Conservation (phyloP, 1,284 basidiomycete species). For the Schizopora paradoxa region DNA sequence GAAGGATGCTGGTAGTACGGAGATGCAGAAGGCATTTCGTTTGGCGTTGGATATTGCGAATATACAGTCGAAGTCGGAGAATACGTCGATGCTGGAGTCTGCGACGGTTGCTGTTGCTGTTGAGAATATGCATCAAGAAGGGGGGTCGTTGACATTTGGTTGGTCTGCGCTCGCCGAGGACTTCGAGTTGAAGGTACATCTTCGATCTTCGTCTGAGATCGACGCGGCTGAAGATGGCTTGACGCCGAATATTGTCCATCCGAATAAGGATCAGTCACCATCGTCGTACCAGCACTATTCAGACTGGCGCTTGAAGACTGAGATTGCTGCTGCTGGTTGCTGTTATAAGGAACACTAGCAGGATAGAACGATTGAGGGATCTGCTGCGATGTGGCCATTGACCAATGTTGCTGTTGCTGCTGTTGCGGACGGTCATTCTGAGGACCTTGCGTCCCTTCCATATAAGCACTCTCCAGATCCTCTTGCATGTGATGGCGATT, state of each 20-base stretch:
- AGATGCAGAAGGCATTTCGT: constrained; percentile 40
- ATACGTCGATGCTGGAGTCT: constrained; percentile 12
- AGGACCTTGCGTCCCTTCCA: constrained; percentile 28
- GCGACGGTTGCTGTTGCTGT: constrained; percentile 60
- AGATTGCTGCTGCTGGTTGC: constrained; percentile 7
- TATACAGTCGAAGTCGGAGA: constrained; percentile 37
- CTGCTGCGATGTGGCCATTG: constrained; percentile 18
- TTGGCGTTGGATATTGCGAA: constrained; percentile 45
- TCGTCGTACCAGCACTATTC: constrained; percentile 31
- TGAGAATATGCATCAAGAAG: constrained; percentile 64
- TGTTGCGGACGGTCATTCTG: constrained; percentile 2
- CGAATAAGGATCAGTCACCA: constrained; percentile 44
- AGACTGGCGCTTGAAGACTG: constrained; percentile 30
- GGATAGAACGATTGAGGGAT: constrained; percentile 48
- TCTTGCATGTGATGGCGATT: constrained; percentile 59
- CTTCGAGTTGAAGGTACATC: constrained; percentile 8
- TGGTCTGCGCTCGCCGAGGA: constrained; percentile 40
- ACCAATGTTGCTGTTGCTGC: constrained; percentile 14
- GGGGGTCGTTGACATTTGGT: constrained; percentile 34
- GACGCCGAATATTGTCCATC: constrained; percentile 61
- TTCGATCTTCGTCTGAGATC: constrained; percentile 50
- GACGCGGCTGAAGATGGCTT: constrained; percentile 45
- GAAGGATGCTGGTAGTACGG: constrained; percentile 50
- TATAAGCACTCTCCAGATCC: constrained; percentile 64
- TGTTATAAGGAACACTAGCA: constrained; percentile 50